These are phyloP conservation scores for Diplodia intermedia DNA, from an alignment of 2,329 filamentous ascomycete genomes.

Conservation along the genomic window DNA sequence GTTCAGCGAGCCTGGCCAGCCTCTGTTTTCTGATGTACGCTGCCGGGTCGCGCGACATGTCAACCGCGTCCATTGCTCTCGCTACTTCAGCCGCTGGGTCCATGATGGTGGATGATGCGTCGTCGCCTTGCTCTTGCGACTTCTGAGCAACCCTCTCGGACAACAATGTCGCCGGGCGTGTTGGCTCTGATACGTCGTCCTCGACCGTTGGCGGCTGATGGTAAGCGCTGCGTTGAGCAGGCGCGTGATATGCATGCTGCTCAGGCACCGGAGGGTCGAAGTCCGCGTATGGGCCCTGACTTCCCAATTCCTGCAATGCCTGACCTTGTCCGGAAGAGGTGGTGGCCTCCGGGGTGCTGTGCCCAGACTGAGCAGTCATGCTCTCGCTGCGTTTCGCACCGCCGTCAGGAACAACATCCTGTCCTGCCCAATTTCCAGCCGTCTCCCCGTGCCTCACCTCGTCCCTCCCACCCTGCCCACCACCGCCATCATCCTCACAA, in stretches of 20 bases:
- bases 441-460: not conserved
- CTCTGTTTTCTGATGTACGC: slow-evolving; percentile 5
- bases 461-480: not conserved
- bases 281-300: not conserved
- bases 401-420: not conserved
- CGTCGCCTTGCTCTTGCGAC: not conserved
- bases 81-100: slow-evolving; percentile 1
- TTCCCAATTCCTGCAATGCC: no score
- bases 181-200: not conserved
- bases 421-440: not conserved
- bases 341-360: not conserved
- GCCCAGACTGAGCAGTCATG: not conserved
- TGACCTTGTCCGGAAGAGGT: not conserved
- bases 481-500: not conserved
- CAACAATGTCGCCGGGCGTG: not conserved
- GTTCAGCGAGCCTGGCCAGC: not conserved
- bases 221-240: not conserved
- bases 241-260: not conserved
- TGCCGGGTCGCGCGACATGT: not conserved
- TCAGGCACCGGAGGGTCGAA: no score
- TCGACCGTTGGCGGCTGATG: not conserved
- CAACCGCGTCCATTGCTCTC: not conserved
- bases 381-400: not conserved
- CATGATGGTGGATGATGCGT: not conserved
- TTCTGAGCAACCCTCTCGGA: not conserved